Evolutionary conservation across 208 protist species (phyloP).

Genomic region (Trypanosoma conorhini): DNA sequence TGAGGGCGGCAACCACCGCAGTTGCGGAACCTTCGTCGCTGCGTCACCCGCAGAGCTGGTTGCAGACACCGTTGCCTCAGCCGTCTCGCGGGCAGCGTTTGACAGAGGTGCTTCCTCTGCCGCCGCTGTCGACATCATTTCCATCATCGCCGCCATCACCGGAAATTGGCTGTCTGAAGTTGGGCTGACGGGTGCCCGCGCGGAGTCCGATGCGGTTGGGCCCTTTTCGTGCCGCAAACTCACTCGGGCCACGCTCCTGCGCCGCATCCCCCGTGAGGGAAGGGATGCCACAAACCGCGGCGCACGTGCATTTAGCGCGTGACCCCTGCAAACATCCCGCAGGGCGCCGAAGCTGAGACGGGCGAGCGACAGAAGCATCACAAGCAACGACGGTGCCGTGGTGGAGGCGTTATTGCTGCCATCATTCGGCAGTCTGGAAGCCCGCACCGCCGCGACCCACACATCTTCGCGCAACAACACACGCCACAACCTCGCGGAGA

Average conservation of each 20-base stretch:
- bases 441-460: slow-evolving; percentile 48
- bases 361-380: slow-evolving; percentile 41
- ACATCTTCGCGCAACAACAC: slow-evolving; percentile 51
- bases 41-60: not conserved
- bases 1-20: slow-evolving; percentile 75
- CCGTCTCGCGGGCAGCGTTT: not conserved
- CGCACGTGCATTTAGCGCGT: slow-evolving; percentile 39
- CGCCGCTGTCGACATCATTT: not conserved
- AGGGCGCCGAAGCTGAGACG: slow-evolving; percentile 58
- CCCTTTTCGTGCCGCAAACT: not conserved
- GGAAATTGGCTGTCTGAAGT: not conserved
- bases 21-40: not conserved
- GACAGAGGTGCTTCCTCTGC: slow-evolving; percentile 8
- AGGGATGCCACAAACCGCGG: slow-evolving; percentile 87
- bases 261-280: slow-evolving; percentile 40
- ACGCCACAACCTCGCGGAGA: slow-evolving; percentile 72
- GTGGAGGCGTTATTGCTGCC: not conserved
- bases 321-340: slow-evolving; percentile 60
- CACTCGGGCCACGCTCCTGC: not conserved
- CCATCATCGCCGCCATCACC: slow-evolving; percentile 30
- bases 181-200: not conserved
- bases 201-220: not conserved
- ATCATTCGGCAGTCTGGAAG: not conserved
- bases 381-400: slow-evolving; percentile 18
- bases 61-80: not conserved